phyloP scores from a whole-genome alignment of 129 eudicot species.

The Logfia minima region DNA sequence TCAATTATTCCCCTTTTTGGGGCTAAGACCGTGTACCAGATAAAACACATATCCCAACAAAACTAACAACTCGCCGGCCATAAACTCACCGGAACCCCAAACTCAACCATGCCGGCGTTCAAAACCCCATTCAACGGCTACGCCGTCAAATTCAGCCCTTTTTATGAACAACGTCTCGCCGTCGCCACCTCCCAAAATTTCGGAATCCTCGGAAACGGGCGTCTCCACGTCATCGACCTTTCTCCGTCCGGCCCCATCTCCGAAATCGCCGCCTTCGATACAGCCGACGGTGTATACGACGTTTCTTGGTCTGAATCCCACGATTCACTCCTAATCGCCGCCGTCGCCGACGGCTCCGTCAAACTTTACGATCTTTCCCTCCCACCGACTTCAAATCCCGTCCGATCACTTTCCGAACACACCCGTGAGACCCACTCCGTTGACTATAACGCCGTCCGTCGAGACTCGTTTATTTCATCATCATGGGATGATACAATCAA shows the following conservation, averaged over 20 bases:
- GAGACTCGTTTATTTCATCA: conserved; percentile 75
- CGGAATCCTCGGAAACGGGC: conserved; percentile 82
- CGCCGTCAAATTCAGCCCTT: conserved; percentile 95
- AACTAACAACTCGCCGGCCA: conserved; percentile 5
- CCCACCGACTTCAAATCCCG: conserved; percentile 78
- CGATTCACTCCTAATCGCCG: conserved; percentile 80
- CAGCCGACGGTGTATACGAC: conserved; percentile 96
- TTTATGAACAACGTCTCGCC: conserved; percentile 71
- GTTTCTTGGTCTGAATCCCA: conserved; percentile 94
- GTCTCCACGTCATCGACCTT: conserved; percentile 78
- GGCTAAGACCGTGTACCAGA: not conserved
- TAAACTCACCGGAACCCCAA: conserved; percentile 32
- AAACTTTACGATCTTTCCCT: conserved; percentile 84
- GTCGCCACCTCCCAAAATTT: conserved; percentile 76
- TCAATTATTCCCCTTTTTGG: not conserved
- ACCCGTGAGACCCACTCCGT: conserved; percentile 83
- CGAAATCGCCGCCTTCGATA: conserved; percentile 76
- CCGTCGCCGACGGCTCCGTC: conserved; percentile 91
- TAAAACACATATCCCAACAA: conserved; percentile 30
- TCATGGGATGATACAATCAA: conserved; percentile 94
- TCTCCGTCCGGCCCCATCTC: conserved; percentile 63
- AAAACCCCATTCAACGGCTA: conserved; percentile 93
- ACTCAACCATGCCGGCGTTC: conserved; percentile 61
- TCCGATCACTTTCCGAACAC: conserved; percentile 80
- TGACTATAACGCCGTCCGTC: conserved; percentile 74